Percentiles rank a stretch among this genome's conserved stretches.
These are phyloP conservation scores for Houttuynia cordata DNA, from an alignment of 164 flowering plant genomes.

Conservation along the genomic window DNA sequence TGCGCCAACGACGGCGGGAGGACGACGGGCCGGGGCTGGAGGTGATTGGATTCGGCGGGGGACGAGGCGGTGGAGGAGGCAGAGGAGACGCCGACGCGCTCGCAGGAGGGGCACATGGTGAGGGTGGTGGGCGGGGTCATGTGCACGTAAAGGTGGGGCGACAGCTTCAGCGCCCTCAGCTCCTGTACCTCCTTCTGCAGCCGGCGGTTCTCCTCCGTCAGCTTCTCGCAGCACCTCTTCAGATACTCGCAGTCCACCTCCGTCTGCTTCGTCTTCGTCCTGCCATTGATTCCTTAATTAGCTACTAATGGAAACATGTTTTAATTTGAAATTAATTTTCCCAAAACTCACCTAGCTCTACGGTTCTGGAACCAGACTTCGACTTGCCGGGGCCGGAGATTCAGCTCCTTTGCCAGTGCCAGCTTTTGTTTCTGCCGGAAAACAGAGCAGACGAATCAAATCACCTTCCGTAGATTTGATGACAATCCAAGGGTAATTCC, in stretches of 20 bases:
- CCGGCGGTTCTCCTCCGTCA: slow-evolving; percentile 68
- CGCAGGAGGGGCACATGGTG: slow-evolving; percentile 86
- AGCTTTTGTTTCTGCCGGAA: slow-evolving; percentile 70
- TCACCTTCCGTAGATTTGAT: slow-evolving; percentile 5
- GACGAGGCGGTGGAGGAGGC: too few relatives aligned
- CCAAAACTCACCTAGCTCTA: slow-evolving; percentile 51
- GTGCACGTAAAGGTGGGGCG: slow-evolving; percentile 74
- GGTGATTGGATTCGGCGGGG: slow-evolving; percentile 1
- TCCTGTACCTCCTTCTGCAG: slow-evolving; percentile 72
- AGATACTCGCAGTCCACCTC: slow-evolving; percentile 78
- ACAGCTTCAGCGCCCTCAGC: slow-evolving; percentile 62
- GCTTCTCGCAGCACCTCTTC: slow-evolving; percentile 69
- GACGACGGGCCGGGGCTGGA: slow-evolving; percentile 19
- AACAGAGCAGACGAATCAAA: too few relatives aligned
- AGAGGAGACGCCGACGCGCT: slow-evolving; percentile 46
- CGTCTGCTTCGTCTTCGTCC: slow-evolving; percentile 83
- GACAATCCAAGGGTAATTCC: neutral
- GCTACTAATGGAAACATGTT: too few relatives aligned
- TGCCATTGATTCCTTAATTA: slow-evolving; percentile 6
- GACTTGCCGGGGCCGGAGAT: slow-evolving; percentile 64
- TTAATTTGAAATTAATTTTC: too few relatives aligned
- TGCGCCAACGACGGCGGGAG: slow-evolving; percentile 12
- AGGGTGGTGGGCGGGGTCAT: slow-evolving; percentile 77
- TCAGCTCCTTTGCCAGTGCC: slow-evolving; percentile 65
- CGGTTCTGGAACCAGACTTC: slow-evolving; percentile 91